Evolutionary conservation across 129 eudicot species (phyloP), one percentile per base, ranked within the genome.

Genomic region (Pseudognaphalium luteoalbum): DNA sequence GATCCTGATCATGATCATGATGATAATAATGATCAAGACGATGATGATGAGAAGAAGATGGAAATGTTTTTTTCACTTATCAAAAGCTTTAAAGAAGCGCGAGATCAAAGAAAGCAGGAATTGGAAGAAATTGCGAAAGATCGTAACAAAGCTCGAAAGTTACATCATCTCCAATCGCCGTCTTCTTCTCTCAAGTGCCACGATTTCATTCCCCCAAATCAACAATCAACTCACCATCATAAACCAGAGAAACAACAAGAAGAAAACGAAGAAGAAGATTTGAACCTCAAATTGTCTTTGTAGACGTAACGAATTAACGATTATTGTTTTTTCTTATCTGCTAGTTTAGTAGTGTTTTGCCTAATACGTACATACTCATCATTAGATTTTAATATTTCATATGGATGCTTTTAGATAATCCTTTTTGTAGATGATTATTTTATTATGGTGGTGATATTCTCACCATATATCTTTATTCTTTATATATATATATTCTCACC

Each of bases 1-100:
- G 39, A 35, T 35, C 7, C 5, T 35, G 39, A 35, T 35, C 7
- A 35, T 35, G 7, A 35, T 35, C 7, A 35, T 35, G 7, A 6
- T 35, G 7, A 35, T 6, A 5, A 35, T 35, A 5, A 33, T 33
- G 39, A 66, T 0, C 14, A 41, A 2, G 75, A 75, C 0, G 65
- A 68, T 0, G 76, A 76, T 3, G 83, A 86, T 8, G 84, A 81
- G 16, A 50, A 80, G 81, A 81, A 86, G 77, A 81, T 86, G 88
- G 88, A 86, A 60, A 81, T 77, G 4, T 86, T 83, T 64, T 83
- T 44, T 30, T 73, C 70, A 0, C 29, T 86, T 1, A 66, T 86
- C 17, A 70, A 57, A 83, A 83, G 67, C 6, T 86, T 63, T 19
- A 65, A 71, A 11, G 81, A 83, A 65, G 82, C 76, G 3, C 81